Conservation (phyloP, 306 rosid genomes). For the Carpinus fangiana region DNA sequence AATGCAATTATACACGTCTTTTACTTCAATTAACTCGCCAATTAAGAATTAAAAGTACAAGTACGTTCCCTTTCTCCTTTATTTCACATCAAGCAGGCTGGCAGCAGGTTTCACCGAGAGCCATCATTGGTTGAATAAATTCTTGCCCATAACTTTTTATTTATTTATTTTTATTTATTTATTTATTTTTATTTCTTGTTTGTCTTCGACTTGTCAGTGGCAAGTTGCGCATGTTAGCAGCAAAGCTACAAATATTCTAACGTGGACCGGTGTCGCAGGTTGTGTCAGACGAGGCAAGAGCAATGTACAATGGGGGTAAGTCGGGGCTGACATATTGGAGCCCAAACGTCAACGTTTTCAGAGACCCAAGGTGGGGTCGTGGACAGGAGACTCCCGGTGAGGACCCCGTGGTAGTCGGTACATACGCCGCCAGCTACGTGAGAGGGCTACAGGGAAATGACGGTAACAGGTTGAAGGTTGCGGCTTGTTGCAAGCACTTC, state of each 20-base stretch:
- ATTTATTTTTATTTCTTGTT: neutral
- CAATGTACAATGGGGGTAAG: slow-evolving; percentile 84
- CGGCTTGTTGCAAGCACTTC: slow-evolving; percentile 90
- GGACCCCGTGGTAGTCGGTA: slow-evolving; percentile 77
- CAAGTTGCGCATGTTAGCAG: neutral
- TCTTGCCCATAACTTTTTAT: neutral
- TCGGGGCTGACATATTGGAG: slow-evolving; percentile 92
- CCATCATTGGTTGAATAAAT: slow-evolving; percentile 8
- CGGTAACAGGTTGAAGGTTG: slow-evolving; percentile 70
- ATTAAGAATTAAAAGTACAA: neutral
- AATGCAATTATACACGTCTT: neutral
- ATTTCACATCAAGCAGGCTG: neutral
- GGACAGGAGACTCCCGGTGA: slow-evolving; percentile 99
- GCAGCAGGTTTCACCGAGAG: neutral
- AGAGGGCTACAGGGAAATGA: slow-evolving; percentile 75
- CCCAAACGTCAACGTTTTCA: slow-evolving; percentile 81
- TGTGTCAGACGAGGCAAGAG: slow-evolving; percentile 93
- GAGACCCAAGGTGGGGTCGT: slow-evolving; percentile 97
- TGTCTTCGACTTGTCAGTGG: slow-evolving; percentile 26
- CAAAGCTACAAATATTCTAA: neutral
- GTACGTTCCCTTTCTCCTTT: slow-evolving; percentile 9
- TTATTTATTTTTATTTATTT: neutral
- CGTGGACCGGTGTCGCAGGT: slow-evolving; percentile 42
- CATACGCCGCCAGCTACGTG: slow-evolving; percentile 72
- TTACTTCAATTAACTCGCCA: neutral